Percentiles rank a stretch among this genome's conserved stretches.
phyloP scores from a whole-genome alignment of 2,329 filamentous ascomycete species.

The Rutstroemia sp. region DNA sequence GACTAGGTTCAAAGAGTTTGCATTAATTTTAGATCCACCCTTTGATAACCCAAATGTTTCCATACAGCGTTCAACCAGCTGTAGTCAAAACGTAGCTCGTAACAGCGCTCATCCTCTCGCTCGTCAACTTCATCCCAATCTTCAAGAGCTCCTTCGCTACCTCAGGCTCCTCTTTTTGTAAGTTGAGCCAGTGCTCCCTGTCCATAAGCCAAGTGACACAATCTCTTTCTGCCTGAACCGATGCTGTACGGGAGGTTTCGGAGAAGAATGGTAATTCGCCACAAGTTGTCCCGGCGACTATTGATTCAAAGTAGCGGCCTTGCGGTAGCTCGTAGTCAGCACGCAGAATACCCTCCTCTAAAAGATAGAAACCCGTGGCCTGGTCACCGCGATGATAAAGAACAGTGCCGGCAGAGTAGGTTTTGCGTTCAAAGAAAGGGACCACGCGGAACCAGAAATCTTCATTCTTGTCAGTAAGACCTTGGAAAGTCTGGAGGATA shows the following conservation, averaged over 20 bases:
- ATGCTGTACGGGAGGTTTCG: conserved; percentile 80
- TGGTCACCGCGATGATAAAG: conserved; percentile 72
- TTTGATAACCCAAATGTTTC: too few relatives aligned
- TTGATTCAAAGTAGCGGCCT: conserved; percentile 81
- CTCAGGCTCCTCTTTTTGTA: conserved; percentile 67
- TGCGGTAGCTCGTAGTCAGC: conserved; percentile 90
- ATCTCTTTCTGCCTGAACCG: conserved; percentile 73
- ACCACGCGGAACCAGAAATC: conserved; percentile 89
- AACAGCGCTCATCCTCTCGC: conserved; percentile 77
- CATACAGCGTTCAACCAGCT: conserved; percentile 26
- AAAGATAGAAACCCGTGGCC: conserved; percentile 79
- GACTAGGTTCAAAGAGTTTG: too few relatives aligned
- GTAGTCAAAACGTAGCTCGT: conserved; percentile 43
- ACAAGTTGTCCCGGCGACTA: conserved; percentile 89
- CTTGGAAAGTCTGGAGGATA: conserved; percentile 92
- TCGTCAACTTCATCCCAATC: conserved; percentile 87
- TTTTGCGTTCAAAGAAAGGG: conserved; percentile 65
- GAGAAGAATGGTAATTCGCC: conserved; percentile 96
- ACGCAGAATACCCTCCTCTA: conserved; percentile 82
- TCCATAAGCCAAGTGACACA: conserved; percentile 79
- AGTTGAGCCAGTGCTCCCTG: conserved; percentile 57
- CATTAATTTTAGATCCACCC: too few relatives aligned
- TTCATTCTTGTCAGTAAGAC: conserved; percentile 76
- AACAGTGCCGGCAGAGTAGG: conserved; percentile 60
- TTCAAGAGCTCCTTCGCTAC: conserved; percentile 78